These are phyloP conservation scores for Gynandropsis gynandra DNA, from an alignment of 345 rosid species.

Conservation along the genomic window DNA sequence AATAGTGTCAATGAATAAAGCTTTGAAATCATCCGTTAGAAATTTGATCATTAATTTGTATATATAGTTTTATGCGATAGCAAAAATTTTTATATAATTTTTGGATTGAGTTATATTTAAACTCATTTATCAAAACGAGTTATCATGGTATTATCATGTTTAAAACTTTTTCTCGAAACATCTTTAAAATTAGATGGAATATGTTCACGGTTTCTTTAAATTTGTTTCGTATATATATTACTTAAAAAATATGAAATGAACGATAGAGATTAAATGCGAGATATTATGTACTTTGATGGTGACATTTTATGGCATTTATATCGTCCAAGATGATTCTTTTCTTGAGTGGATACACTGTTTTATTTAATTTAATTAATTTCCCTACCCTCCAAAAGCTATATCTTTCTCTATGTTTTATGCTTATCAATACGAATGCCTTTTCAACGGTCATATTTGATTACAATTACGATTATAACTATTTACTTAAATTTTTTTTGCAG, in stretches of 20 bases:
- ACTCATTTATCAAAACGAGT: background rate
- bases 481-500: conserved; percentile 30
- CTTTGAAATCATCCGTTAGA: no score
- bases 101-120: no score
- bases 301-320: conserved; percentile 52
- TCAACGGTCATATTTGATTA: conserved; percentile 13
- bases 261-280: conserved; percentile 24
- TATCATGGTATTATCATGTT: conserved; percentile 12
- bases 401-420: no score
- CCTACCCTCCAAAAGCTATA: no score
- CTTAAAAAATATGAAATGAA: background rate
- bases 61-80: no score
- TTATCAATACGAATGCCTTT: background rate
- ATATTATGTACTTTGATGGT: conserved; percentile 15
- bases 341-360: conserved; percentile 27
- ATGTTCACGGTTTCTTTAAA: conserved; percentile 23
- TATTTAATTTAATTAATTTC: no score
- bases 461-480: background rate
- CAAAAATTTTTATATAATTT: no score
- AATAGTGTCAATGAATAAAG: no score
- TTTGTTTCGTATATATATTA: no score
- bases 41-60: no score
- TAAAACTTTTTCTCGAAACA: conserved; percentile 6
- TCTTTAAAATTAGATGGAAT: conserved; percentile 21
- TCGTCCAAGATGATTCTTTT: conserved; percentile 28